Conservation (phyloP, 2,329 filamentous ascomycete species). For the Metarhizium anisopliae region DNA sequence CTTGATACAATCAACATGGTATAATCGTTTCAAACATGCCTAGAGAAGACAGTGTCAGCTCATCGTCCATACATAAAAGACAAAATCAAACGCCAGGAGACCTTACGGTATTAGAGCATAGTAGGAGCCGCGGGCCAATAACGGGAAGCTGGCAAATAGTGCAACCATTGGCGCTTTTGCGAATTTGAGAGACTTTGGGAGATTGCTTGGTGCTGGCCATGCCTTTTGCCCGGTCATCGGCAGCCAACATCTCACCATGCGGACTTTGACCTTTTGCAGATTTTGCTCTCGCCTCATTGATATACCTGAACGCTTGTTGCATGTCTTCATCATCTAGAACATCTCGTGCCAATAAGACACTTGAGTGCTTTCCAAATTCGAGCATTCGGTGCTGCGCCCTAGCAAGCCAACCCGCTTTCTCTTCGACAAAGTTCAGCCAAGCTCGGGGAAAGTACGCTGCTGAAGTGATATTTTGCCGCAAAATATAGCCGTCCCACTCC, state of each 20-base stretch:
- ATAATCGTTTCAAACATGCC: conserved; percentile 34
- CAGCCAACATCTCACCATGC: background rate
- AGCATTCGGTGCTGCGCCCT: conserved; percentile 36
- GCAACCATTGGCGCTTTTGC: conserved; percentile 36
- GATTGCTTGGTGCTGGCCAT: conserved; percentile 16
- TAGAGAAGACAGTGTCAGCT: conserved; percentile 16
- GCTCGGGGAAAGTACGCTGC: conserved; percentile 41
- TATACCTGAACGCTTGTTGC: conserved; percentile 29
- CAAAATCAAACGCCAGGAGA: background rate
- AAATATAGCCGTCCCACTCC: conserved; percentile 49
- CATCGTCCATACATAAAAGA: background rate
- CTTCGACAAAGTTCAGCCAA: conserved; percentile 42
- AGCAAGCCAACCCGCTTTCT: conserved; percentile 44
- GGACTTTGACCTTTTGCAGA: background rate
- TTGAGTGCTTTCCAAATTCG: conserved; percentile 47
- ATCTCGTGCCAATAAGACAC: conserved; percentile 40
- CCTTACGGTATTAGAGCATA: conserved; percentile 42
- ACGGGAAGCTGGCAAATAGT: conserved; percentile 38
- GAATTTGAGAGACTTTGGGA: conserved; percentile 25
- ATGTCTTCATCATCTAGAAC: conserved; percentile 36
- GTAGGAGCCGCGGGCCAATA: conserved; percentile 35
- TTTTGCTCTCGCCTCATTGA: conserved; percentile 33
- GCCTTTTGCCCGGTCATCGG: background rate
- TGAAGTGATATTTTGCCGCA: conserved; percentile 40
- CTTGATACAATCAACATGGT: conserved; percentile 39